phyloP scores from a whole-genome alignment of 768 basidiomycete genomes.

The Agaricus blazei region DNA sequence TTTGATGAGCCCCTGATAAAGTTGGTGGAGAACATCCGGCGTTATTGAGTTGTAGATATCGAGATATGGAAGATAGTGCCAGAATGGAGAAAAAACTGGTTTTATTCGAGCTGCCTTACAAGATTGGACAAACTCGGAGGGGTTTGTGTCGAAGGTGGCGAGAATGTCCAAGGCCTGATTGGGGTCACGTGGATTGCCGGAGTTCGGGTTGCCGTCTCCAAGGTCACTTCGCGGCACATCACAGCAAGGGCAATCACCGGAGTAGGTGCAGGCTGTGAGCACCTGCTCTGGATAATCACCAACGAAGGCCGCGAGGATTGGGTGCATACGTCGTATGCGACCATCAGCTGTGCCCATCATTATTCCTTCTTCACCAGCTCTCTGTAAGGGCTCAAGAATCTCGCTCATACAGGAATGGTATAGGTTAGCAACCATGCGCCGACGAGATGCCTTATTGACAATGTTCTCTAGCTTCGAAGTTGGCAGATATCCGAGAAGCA shows the following conservation, averaged over 20 bases:
- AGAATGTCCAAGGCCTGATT: not conserved
- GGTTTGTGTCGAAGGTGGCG: not conserved
- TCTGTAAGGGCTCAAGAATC: constrained; percentile 25
- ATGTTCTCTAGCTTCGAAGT: constrained; percentile 27
- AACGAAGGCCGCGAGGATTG: constrained; percentile 34
- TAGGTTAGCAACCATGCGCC: constrained; percentile 19
- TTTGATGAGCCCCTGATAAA: constrained; percentile 25
- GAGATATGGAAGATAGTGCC: not conserved
- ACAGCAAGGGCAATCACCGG: constrained; percentile 25
- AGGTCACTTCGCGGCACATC: constrained; percentile 13
- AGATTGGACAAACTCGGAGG: not conserved
- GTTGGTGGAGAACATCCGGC: constrained; percentile 37
- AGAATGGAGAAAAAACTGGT: not conserved
- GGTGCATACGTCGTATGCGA: constrained; percentile 20
- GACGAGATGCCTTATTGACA: constrained; percentile 18
- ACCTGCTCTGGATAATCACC: constrained; percentile 43
- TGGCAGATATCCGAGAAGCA: constrained; percentile 37
- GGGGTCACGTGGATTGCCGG: constrained; percentile 9
- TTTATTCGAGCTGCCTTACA: not conserved
- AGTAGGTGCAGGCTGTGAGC: constrained; percentile 24
- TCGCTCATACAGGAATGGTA: constrained; percentile 31
- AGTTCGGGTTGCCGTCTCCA: constrained; percentile 10
- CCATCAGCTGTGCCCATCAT: constrained; percentile 30
- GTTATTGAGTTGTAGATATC: constrained; percentile 38
- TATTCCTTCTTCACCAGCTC: constrained; percentile 19